A percentile compares a stretch with the other conserved stretches of the same genome.
Evolutionary conservation across 495 filamentous ascomycete genomes (phyloP).

Genomic region (Pseudomonodictys pantanalensis): DNA sequence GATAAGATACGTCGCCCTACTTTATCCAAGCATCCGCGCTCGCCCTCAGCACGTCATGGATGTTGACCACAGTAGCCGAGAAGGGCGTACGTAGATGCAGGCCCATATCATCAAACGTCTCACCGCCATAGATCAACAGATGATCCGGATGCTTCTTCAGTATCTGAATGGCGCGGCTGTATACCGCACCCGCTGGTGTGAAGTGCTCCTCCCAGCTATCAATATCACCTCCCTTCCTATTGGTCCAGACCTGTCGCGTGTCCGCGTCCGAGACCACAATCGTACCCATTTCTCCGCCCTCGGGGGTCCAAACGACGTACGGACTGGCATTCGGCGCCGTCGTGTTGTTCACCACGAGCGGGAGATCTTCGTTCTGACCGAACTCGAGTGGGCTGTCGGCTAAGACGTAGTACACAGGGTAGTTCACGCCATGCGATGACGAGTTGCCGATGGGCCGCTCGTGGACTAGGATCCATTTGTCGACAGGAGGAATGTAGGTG

Average conservation of each 20-base stretch:
- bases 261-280: conserved; percentile 55
- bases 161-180: conserved; percentile 10
- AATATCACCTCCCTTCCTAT: conserved; percentile 31
- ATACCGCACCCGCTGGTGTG: conserved; percentile 5
- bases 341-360: conserved; percentile 47
- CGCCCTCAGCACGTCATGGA: conserved; percentile 31
- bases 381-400: conserved; percentile 54
- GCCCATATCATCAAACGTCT: conserved; percentile 10
- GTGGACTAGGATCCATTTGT: conserved; percentile 59
- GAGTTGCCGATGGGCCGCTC: conserved; percentile 49
- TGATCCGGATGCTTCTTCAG: conserved; percentile 5
- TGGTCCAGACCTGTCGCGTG: conserved; percentile 53
- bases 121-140: conserved; percentile 12
- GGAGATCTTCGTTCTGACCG: conserved; percentile 40
- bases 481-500: conserved; percentile 52
- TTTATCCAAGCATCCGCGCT: conserved; percentile 28
- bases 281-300: conserved; percentile 35
- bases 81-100: conserved; percentile 2
- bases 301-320: conserved; percentile 39
- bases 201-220: conserved; percentile 15
- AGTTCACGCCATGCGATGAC: conserved; percentile 36
- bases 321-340: conserved; percentile 48
- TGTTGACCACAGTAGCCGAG: conserved; percentile 6
- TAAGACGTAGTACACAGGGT: conserved; percentile 58
- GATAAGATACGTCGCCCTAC: too few relatives aligned